Percentiles rank a stretch among this genome's conserved stretches.
These are phyloP conservation scores for Aeschynomene evenia DNA, from an alignment of 306 rosid species.

Conservation along the genomic window DNA sequence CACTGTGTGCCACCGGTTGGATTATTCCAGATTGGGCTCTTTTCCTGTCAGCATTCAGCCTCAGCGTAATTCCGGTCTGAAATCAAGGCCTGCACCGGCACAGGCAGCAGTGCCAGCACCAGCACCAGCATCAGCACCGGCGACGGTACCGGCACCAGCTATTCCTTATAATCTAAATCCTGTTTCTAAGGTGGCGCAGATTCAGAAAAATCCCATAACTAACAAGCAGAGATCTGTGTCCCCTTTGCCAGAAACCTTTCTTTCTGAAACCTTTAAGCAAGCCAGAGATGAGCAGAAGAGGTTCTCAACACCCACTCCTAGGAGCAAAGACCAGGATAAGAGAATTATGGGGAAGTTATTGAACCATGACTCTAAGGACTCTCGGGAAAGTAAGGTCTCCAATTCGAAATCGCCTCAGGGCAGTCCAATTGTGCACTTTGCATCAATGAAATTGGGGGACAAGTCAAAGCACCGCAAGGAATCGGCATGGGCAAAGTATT, in stretches of 20 bases:
- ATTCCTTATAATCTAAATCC: conserved; percentile 2
- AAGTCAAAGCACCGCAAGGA: conserved; percentile 62
- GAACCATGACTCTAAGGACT: conserved; percentile 43
- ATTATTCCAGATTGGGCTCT: conserved; percentile 51
- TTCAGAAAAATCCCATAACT: conserved; percentile 27
- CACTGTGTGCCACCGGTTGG: conserved; percentile 78
- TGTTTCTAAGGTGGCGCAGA: conserved; percentile 26
- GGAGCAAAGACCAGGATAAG: conserved; percentile 49
- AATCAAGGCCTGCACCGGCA: conserved; percentile 41
- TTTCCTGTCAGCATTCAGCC: conserved; percentile 36
- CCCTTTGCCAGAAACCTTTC: conserved; percentile 49
- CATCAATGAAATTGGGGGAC: conserved; percentile 43
- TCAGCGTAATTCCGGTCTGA: conserved; percentile 41
- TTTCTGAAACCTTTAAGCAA: conserved; percentile 66
- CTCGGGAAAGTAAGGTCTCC: conserved; percentile 21
- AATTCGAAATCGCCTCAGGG: conserved; percentile 27
- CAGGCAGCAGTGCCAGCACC: background rate
- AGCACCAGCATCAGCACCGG: conserved; percentile 1
- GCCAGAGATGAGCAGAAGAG: conserved; percentile 63
- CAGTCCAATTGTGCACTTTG: conserved; percentile 54
- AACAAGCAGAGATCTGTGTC: conserved; percentile 83
- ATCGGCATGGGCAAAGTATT: conserved; percentile 72
- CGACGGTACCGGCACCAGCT: background rate
- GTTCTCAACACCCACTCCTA: conserved; percentile 69
- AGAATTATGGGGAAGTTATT: conserved; percentile 50